Conservation (phyloP, 257 asterid species). For the Euphrasia confusa region DNA sequence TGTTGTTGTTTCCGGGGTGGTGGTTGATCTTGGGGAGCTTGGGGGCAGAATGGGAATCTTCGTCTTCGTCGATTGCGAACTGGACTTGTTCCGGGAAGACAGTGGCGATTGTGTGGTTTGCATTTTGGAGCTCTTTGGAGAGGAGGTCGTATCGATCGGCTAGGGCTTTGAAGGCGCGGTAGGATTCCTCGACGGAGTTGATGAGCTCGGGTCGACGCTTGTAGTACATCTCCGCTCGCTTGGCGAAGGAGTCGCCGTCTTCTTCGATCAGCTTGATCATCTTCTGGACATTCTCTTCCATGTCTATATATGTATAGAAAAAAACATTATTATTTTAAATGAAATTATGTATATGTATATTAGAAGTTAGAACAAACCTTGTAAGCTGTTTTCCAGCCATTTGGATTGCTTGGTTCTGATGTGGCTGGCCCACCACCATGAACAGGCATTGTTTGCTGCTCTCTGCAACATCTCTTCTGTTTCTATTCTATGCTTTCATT, state of each 20-base stretch:
- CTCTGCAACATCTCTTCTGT: slow-evolving; percentile 42
- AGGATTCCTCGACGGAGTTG: slow-evolving; percentile 67
- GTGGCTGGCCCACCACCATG: slow-evolving; percentile 75
- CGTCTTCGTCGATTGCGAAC: slow-evolving; percentile 36
- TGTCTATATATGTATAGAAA: slow-evolving; percentile 30
- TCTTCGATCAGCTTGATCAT: slow-evolving; percentile 78
- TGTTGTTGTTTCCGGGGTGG: not conserved
- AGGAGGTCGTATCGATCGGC: slow-evolving; percentile 80
- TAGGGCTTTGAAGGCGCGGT: slow-evolving; percentile 62
- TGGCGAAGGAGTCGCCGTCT: slow-evolving; percentile 89
- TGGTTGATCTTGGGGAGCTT: slow-evolving; percentile 19
- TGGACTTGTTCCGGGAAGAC: slow-evolving; percentile 54
- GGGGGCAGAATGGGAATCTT: slow-evolving; percentile 22
- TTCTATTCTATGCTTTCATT: too few relatives aligned
- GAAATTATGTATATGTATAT: too few relatives aligned
- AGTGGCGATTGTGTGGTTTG: slow-evolving; percentile 51
- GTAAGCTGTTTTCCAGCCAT: slow-evolving; percentile 39
- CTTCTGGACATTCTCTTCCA: slow-evolving; percentile 70
- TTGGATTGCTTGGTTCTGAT: slow-evolving; percentile 61
- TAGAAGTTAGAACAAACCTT: slow-evolving; percentile 14
- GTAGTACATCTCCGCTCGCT: slow-evolving; percentile 89
- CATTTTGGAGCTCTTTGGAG: slow-evolving; percentile 73
- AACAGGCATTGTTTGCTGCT: slow-evolving; percentile 58
- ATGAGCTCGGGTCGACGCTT: slow-evolving; percentile 77
- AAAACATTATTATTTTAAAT: too few relatives aligned